Evolutionary conservation across 179 eudicot species (phyloP).

Genomic region (Carnegiea gigantea): DNA sequence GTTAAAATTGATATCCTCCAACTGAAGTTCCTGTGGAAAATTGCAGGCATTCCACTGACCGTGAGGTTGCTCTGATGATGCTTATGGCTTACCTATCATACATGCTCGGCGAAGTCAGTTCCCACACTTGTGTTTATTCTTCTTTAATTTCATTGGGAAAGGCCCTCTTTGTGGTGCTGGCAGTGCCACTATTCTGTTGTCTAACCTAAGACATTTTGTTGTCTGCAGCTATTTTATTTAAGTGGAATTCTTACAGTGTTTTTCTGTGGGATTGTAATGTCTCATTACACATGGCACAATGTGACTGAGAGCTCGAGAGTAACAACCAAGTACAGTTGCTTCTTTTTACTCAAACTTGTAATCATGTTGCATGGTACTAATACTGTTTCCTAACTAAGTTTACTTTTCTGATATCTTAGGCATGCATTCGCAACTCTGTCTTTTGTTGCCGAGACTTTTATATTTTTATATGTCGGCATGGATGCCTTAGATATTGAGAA

Average conservation of each 20-base stretch:
- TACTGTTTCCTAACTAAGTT: neutral
- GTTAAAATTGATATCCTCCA: constrained; percentile 7
- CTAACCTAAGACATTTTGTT: constrained; percentile 4
- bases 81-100: constrained; percentile 97
- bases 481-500: constrained; percentile 94
- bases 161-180: neutral
- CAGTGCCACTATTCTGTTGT: neutral
- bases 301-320: constrained; percentile 83
- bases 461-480: constrained; percentile 98
- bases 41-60: constrained; percentile 95
- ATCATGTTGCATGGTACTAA: constrained; percentile 1
- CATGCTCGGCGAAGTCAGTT: constrained; percentile 93
- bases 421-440: constrained; percentile 92
- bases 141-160: neutral
- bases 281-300: constrained; percentile 97
- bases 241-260: constrained; percentile 97
- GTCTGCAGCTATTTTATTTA: constrained; percentile 69
- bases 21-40: constrained; percentile 14
- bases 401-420: constrained; percentile 39
- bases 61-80: constrained; percentile 98
- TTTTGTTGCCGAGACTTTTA: constrained; percentile 78
- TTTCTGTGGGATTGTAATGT: constrained; percentile 98
- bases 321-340: constrained; percentile 67
- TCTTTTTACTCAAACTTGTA: constrained; percentile 3
- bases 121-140: neutral